phyloP scores from a whole-genome alignment of 2,329 filamentous ascomycete species.

The Fusarium sp. region DNA sequence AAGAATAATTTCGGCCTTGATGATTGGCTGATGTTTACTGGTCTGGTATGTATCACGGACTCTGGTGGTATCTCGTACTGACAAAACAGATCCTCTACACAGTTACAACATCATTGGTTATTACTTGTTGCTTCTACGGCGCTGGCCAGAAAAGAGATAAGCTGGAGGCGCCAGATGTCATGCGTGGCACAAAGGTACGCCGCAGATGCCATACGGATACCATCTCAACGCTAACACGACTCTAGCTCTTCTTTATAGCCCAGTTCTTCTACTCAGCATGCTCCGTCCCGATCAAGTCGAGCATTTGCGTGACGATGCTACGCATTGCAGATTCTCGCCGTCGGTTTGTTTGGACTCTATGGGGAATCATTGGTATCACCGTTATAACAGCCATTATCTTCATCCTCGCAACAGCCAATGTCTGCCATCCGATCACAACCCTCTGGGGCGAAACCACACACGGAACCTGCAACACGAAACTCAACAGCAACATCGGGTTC shows the following conservation, averaged over 20 bases:
- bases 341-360: conserved; percentile 33
- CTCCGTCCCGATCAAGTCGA: conserved; percentile 46
- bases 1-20: conserved; percentile 38
- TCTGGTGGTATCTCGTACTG: accelerated
- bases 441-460: conserved; percentile 40
- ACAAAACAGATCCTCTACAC: conserved; percentile 28
- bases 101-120: conserved; percentile 33
- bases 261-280: conserved; percentile 41
- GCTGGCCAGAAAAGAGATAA: conserved; percentile 26
- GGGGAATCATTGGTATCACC: conserved; percentile 29
- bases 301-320: conserved; percentile 49
- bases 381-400: conserved; percentile 34
- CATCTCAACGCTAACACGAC: not conserved
- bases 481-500: conserved; percentile 43
- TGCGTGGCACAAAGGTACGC: conserved; percentile 39
- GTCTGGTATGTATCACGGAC: conserved; percentile 21
- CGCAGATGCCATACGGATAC: accelerated
- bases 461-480: conserved; percentile 33
- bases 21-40: conserved; percentile 42
- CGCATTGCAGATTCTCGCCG: conserved; percentile 44
- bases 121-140: conserved; percentile 37
- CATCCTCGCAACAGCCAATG: conserved; percentile 39
- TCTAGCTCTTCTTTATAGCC: conserved; percentile 41
- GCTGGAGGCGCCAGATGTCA: conserved; percentile 2
- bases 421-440: conserved; percentile 46